These are phyloP conservation scores for Kodamaea sp. DNA, from an alignment of 1,139 yeast genomes.

Conservation along the genomic window DNA sequence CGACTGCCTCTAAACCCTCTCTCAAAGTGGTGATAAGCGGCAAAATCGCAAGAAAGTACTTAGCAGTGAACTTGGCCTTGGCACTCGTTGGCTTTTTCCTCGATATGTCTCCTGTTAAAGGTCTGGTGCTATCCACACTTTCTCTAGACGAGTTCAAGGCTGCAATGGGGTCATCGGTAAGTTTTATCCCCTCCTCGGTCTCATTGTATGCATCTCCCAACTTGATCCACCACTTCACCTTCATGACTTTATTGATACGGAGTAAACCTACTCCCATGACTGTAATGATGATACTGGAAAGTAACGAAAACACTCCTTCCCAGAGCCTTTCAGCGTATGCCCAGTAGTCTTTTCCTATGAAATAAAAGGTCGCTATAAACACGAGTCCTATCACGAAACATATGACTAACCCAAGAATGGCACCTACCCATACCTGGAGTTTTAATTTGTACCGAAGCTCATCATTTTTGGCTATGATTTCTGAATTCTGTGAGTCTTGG, in stretches of 20 bases:
- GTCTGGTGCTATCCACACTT: slow-evolving; percentile 16
- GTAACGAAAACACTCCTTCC: slow-evolving; percentile 86
- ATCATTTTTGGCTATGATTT: slow-evolving; percentile 5
- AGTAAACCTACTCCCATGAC: slow-evolving; percentile 87
- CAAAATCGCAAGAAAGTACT: slow-evolving; percentile 41
- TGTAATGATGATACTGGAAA: slow-evolving; percentile 80
- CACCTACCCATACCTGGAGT: slow-evolving; percentile 85
- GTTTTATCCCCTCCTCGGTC: slow-evolving; percentile 5
- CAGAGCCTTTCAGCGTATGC: slow-evolving; percentile 81
- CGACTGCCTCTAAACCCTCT: slow-evolving; percentile 52
- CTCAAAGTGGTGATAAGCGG: slow-evolving; percentile 50
- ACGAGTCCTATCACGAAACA: slow-evolving; percentile 76
- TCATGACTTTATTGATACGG: slow-evolving; percentile 63
- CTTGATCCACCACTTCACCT: slow-evolving; percentile 51
- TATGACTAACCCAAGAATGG: slow-evolving; percentile 66
- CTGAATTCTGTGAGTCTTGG: slow-evolving; percentile 22
- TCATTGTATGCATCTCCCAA: slow-evolving; percentile 41
- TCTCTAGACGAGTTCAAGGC: slow-evolving; percentile 6
- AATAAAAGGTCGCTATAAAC: slow-evolving; percentile 74
- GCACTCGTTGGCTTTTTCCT: not conserved
- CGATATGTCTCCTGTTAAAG: slow-evolving; percentile 11
- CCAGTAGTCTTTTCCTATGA: slow-evolving; percentile 79
- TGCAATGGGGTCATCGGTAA: slow-evolving; percentile 3
- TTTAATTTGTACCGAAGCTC: slow-evolving; percentile 36
- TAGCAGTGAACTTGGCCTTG: slow-evolving; percentile 24